Conservation (phyloP, 176 grass and related monocot genomes). For the Paspalum vaginatum region DNA sequence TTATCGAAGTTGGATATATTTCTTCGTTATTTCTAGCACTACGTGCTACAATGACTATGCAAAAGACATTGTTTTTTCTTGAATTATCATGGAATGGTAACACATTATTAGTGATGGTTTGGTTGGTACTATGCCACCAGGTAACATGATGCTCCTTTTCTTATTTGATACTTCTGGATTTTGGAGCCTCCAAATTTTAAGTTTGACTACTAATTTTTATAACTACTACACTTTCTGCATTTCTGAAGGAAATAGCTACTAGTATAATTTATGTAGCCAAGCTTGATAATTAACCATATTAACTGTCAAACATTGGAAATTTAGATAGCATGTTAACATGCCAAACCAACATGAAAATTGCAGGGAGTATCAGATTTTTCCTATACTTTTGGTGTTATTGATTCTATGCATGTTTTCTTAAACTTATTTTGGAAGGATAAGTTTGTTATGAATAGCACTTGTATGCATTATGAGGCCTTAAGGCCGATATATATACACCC, state of each 20-base stretch:
- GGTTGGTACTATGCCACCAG: neutral
- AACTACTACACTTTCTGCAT: neutral
- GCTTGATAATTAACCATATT: neutral
- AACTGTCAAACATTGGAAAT: neutral
- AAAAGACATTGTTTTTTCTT: constrained; percentile 8
- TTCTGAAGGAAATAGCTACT: neutral
- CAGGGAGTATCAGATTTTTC: neutral
- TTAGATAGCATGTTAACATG: neutral
- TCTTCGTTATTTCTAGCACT: neutral
- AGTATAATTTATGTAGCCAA: constrained; percentile 2
- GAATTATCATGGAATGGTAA: constrained; percentile 7
- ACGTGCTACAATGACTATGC: neutral
- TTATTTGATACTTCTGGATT: neutral
- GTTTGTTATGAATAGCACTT: too few relatives aligned
- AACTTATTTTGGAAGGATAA: too few relatives aligned
- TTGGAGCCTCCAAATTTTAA: neutral
- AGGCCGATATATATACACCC: too few relatives aligned
- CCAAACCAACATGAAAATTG: neutral
- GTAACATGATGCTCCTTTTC: neutral
- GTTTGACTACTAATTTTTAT: neutral
- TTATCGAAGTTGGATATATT: constrained; percentile 5
- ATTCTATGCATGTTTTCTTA: neutral
- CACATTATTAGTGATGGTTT: neutral
- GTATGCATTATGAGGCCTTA: too few relatives aligned
- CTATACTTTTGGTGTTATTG: neutral